phyloP scores from a whole-genome alignment of 2,329 filamentous ascomycete species.

The Zasmidium cellare region DNA sequence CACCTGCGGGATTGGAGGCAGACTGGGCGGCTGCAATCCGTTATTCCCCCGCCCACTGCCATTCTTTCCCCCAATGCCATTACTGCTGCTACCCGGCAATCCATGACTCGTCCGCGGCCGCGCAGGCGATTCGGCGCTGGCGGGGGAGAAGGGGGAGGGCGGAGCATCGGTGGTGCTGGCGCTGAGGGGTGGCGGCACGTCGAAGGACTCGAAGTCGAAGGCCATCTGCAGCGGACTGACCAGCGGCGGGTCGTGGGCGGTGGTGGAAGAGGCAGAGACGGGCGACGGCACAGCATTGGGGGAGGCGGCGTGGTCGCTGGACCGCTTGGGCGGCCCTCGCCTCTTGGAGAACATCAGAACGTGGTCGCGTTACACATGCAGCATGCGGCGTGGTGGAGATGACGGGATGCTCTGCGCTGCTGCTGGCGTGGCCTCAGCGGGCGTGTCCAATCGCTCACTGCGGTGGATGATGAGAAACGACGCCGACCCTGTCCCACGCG shows the following conservation, averaged over 20 bases:
- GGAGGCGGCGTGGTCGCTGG: not conserved
- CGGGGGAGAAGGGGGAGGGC: conserved; percentile 15
- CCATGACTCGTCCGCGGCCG: conserved; percentile 29
- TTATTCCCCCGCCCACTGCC: not conserved
- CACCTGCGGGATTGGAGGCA: conserved; percentile 44
- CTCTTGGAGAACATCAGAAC: not conserved
- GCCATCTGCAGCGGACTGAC: conserved; percentile 32
- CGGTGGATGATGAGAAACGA: too few relatives aligned
- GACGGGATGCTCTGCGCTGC: too few relatives aligned
- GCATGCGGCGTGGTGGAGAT: not conserved
- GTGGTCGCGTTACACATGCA: not conserved
- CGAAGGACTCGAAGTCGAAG: conserved; percentile 30
- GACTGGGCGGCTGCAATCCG: conserved; percentile 42
- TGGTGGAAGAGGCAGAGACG: not conserved
- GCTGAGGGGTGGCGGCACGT: not conserved
- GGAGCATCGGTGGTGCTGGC: conserved; percentile 10
- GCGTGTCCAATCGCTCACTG: too few relatives aligned
- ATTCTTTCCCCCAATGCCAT: not conserved
- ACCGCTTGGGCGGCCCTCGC: not conserved
- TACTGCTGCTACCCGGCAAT: not conserved
- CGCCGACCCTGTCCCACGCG: too few relatives aligned
- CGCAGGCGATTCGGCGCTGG: not conserved
- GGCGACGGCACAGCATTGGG: not conserved
- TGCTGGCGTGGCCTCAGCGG: too few relatives aligned
- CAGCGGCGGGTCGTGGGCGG: conserved; percentile 11